Conservation (phyloP, 2,329 filamentous ascomycete genomes). For the Alternaria dauci region DNA sequence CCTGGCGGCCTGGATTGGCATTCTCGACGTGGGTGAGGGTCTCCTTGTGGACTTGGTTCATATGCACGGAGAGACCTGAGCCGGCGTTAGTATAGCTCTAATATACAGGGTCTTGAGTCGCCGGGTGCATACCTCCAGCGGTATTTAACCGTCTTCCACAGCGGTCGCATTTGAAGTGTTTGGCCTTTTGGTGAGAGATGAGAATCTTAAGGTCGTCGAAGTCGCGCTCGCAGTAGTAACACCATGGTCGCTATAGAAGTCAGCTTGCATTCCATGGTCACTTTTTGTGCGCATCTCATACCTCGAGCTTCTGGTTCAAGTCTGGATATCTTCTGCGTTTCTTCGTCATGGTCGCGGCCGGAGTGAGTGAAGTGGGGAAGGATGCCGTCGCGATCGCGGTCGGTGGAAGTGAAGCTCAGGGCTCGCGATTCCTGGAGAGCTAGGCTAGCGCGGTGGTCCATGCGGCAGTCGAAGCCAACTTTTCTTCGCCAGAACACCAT, state of each 20-base stretch:
- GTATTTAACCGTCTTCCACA: constrained; percentile 91
- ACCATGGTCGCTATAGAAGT: constrained; percentile 75
- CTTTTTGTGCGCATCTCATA: neutral
- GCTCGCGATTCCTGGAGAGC: constrained; percentile 26
- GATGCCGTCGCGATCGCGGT: constrained; percentile 12
- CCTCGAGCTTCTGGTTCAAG: constrained; percentile 82
- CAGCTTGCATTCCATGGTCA: neutral
- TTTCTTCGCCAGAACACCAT: constrained; percentile 20
- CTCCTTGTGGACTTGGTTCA: constrained; percentile 99
- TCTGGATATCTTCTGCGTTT: constrained; percentile 88
- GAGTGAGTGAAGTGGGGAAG: neutral
- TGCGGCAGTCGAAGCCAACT: constrained; percentile 19
- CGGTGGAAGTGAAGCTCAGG: constrained; percentile 25
- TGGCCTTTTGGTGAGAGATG: constrained; percentile 97
- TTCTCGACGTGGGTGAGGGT: constrained; percentile 88
- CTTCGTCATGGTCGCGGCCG: constrained; percentile 60
- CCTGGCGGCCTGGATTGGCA: constrained; percentile 84
- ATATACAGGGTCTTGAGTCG: neutral
- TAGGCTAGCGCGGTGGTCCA: constrained; percentile 28
- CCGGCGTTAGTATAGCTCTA: constrained; percentile 18
- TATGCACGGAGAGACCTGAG: constrained; percentile 88
- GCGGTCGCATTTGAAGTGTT: constrained; percentile 97
- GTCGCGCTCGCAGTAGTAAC: constrained; percentile 99
- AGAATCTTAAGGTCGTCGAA: constrained; percentile 97
- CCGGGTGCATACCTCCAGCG: constrained; percentile 75